These are phyloP conservation scores for Epichloe glyceriae DNA, from an alignment of 2,329 filamentous ascomycete species.

Conservation along the genomic window DNA sequence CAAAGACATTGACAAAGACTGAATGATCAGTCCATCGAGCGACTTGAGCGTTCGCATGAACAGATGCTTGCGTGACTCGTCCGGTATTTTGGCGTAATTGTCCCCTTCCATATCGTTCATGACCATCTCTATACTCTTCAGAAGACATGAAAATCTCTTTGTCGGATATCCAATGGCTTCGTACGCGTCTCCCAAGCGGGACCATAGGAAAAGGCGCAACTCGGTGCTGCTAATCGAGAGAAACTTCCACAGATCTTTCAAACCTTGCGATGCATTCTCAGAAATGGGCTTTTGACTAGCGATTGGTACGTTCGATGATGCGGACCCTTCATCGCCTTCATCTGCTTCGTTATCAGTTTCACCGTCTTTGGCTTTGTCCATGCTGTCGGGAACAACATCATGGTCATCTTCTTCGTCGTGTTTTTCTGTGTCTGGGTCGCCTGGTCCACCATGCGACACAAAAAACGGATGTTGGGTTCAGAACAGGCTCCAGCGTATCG, in stretches of 20 bases:
- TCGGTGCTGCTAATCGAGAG: constrained; percentile 70
- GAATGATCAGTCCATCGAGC: constrained; percentile 62
- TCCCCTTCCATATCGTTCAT: constrained; percentile 50
- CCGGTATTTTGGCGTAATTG: constrained; percentile 44
- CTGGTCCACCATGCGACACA: constrained; percentile 14
- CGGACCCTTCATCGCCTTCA: constrained; percentile 1
- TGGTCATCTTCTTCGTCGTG: not conserved
- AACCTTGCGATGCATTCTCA: constrained; percentile 40
- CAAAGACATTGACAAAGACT: constrained; percentile 54
- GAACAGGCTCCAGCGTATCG: constrained; percentile 80
- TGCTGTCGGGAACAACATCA: not conserved
- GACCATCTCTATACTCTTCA: constrained; percentile 77
- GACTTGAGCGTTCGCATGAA: constrained; percentile 68
- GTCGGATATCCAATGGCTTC: constrained; percentile 70
- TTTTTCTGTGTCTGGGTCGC: not conserved
- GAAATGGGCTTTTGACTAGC: constrained; percentile 27
- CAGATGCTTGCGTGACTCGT: constrained; percentile 53
- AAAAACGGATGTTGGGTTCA: constrained; percentile 57
- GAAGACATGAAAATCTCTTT: constrained; percentile 76
- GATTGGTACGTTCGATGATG: not conserved
- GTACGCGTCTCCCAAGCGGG: constrained; percentile 81
- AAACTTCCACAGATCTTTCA: constrained; percentile 76
- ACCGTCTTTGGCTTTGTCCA: not conserved
- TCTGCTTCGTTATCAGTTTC: not conserved
- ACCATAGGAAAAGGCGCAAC: constrained; percentile 78